These are phyloP conservation scores for Pseudisothecium myosuroides DNA, from an alignment of 225 moss, liverwort and hornwort genomes.

Conservation along the genomic window DNA sequence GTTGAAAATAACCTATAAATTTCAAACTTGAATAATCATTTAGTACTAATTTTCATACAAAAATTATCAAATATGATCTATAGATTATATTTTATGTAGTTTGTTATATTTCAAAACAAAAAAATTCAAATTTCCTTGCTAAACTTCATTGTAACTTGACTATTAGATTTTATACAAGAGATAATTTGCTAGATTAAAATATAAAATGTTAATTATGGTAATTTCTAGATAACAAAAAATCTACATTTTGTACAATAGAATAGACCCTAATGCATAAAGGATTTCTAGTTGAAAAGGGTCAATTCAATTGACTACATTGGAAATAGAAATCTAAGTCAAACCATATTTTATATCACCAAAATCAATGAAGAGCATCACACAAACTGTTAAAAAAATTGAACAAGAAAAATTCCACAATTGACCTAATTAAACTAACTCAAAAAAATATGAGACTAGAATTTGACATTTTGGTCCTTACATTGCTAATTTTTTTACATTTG, in stretches of 20 bases:
- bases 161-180: neutral
- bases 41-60: neutral
- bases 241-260: accelerated
- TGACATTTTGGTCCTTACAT: accelerated
- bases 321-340: accelerated
- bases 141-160: no score
- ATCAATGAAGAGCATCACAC: neutral
- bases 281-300: accelerated
- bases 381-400: neutral
- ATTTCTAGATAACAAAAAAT: no score
- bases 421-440: no score
- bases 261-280: neutral
- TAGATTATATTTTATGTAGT: no score
- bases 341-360: neutral
- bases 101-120: no score
- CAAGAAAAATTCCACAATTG: neutral
- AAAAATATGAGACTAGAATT: neutral
- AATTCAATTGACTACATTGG: neutral
- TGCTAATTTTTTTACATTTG: neutral
- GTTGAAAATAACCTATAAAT: neutral
- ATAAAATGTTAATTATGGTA: no score
- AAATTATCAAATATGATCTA: neutral
- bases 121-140: no score
- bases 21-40: neutral
- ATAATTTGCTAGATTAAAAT: neutral